Percentiles rank a stretch among this genome's conserved stretches.
Conservation (phyloP, 129 eudicot genomes). For the Flaveria brownii region DNA sequence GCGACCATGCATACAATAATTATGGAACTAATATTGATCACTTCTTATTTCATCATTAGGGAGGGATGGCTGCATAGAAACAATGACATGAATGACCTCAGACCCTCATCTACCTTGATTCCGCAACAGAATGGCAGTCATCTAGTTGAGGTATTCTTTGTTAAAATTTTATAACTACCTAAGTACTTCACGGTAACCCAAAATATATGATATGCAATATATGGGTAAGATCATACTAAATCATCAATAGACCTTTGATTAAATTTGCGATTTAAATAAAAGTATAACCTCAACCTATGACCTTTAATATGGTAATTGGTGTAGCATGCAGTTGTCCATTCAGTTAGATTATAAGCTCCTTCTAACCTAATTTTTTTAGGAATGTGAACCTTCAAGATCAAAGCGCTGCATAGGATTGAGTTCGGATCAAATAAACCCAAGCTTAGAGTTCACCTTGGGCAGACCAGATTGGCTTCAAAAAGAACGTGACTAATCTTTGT, state of each 20-base stretch:
- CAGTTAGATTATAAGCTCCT: no score
- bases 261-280: neutral
- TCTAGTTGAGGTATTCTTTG: constrained; percentile 51
- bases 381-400: constrained; percentile 42
- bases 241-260: no score
- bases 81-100: constrained; percentile 45
- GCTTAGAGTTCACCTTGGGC: constrained; percentile 82
- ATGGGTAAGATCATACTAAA: neutral
- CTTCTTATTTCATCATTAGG: constrained; percentile 49
- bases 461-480: constrained; percentile 62
- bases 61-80: constrained; percentile 60
- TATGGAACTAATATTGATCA: constrained; percentile 5
- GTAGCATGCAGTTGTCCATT: no score
- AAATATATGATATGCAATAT: neutral
- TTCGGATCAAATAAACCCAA: constrained; percentile 58
- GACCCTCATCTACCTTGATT: constrained; percentile 50
- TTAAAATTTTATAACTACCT: neutral
- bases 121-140: constrained; percentile 42
- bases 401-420: constrained; percentile 44
- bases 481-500: constrained; percentile 34
- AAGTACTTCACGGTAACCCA: neutral
- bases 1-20: neutral
- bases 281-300: neutral
- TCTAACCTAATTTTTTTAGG: constrained; percentile 39
- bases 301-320: neutral